Conservation (phyloP, 805 yeast species). For the Jamesozyma spencerorum region DNA sequence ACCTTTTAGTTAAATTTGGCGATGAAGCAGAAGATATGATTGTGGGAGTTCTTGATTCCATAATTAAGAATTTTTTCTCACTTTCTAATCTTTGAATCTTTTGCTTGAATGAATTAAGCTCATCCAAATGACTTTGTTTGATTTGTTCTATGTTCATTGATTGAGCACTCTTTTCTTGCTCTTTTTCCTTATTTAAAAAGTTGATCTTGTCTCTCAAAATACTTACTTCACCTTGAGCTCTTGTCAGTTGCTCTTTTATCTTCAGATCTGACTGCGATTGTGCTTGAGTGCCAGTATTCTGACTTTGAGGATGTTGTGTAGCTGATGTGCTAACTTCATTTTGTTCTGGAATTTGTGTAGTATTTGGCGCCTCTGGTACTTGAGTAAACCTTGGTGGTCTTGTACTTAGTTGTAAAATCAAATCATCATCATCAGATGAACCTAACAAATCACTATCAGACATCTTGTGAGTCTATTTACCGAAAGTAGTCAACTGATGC, state of each 20-base stretch:
- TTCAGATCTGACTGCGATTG: neutral
- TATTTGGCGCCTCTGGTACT: neutral
- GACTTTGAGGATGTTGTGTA: neutral
- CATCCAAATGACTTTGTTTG: slow-evolving; percentile 19
- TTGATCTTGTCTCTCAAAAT: slow-evolving; percentile 59
- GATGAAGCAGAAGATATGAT: slow-evolving; percentile 3
- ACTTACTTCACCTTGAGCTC: slow-evolving; percentile 73
- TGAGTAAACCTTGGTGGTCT: slow-evolving; percentile 24
- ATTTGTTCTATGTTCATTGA: slow-evolving; percentile 21
- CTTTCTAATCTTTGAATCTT: slow-evolving; percentile 39
- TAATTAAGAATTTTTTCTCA: slow-evolving; percentile 45
- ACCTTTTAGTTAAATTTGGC: slow-evolving; percentile 1
- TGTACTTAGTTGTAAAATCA: slow-evolving; percentile 38
- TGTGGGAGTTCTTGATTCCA: slow-evolving; percentile 35
- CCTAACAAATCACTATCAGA: neutral
- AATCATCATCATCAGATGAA: slow-evolving; percentile 30
- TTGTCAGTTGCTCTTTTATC: slow-evolving; percentile 24
- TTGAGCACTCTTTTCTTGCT: slow-evolving; percentile 31
- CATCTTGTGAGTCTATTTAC: no score
- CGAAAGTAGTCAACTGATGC: no score
- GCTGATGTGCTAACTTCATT: neutral
- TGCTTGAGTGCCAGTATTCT: neutral
- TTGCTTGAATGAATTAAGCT: slow-evolving; percentile 34
- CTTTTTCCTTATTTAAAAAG: slow-evolving; percentile 35
- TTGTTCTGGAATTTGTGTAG: neutral